Percentiles rank a stretch among this genome's conserved stretches.
phyloP scores from a whole-genome alignment of 768 basidiomycete genomes.

The Russula ochroleuca region DNA sequence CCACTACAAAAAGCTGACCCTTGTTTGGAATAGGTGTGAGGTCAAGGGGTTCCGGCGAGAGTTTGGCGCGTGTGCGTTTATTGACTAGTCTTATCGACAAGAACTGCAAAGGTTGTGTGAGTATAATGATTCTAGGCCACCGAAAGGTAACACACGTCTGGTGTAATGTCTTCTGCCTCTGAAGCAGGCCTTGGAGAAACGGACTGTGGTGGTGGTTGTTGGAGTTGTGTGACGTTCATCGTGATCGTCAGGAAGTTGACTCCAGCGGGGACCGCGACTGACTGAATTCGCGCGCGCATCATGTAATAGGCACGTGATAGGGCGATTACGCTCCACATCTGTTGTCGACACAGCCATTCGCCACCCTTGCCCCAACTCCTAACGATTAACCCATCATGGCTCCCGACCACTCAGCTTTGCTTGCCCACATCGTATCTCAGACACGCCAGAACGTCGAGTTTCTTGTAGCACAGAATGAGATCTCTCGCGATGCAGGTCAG shows the following conservation, averaged over 20 bases:
- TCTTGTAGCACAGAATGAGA: slow-evolving; percentile 41
- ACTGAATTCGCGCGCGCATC: neutral
- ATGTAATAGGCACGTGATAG: slow-evolving; percentile 1
- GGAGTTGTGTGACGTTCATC: slow-evolving; percentile 26
- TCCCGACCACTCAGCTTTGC: slow-evolving; percentile 40
- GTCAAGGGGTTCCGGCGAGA: slow-evolving; percentile 52
- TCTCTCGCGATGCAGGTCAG: slow-evolving; percentile 40
- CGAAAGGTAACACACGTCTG: slow-evolving; percentile 19
- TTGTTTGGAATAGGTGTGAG: slow-evolving; percentile 41
- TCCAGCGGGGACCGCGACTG: neutral
- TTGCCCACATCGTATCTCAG: slow-evolving; percentile 51
- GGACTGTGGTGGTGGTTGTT: slow-evolving; percentile 20
- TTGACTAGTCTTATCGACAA: slow-evolving; percentile 41
- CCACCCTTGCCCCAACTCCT: neutral
- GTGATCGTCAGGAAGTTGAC: neutral
- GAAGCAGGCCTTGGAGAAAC: slow-evolving; percentile 12
- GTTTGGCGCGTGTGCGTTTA: slow-evolving; percentile 59
- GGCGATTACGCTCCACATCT: too few species aligned
- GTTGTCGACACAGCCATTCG: too few species aligned
- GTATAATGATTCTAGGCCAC: neutral
- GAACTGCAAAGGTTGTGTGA: slow-evolving; percentile 33
- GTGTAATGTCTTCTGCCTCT: slow-evolving; percentile 26
- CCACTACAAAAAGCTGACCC: slow-evolving; percentile 53
- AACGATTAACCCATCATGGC: slow-evolving; percentile 13
- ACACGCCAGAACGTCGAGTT: slow-evolving; percentile 46